Conservation (phyloP, 2,329 filamentous ascomycete genomes). For the Neonectria ditissima region DNA sequence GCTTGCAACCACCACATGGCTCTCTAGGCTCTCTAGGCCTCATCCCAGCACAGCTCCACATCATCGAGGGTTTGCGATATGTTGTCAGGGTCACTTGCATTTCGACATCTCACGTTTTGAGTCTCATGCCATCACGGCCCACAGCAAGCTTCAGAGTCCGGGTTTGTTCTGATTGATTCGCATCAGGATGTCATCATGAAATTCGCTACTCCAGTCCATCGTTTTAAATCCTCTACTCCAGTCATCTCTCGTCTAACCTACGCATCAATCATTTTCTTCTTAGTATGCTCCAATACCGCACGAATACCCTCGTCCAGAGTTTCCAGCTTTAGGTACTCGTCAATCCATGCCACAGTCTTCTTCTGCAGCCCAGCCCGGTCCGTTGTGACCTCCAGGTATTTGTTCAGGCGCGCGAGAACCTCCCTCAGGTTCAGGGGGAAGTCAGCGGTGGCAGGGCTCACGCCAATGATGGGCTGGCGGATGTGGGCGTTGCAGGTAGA, state of each 20-base stretch:
- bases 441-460: slow-evolving; percentile 71
- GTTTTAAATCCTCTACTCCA: slow-evolving; percentile 1
- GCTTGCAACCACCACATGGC: slow-evolving; percentile 39
- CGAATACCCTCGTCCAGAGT: slow-evolving; percentile 67
- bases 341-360: slow-evolving; percentile 67
- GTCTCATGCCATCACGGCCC: neutral
- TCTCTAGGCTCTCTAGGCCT: neutral
- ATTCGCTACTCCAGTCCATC: slow-evolving; percentile 8
- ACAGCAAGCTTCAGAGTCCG: neutral
- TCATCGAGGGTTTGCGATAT: neutral
- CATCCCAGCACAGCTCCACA: neutral
- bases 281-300: slow-evolving; percentile 67
- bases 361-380: slow-evolving; percentile 59
- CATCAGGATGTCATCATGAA: slow-evolving; percentile 6
- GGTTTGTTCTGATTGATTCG: slow-evolving; percentile 1
- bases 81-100: neutral
- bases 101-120: neutral
- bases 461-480: slow-evolving; percentile 75
- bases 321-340: slow-evolving; percentile 60
- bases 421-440: slow-evolving; percentile 80
- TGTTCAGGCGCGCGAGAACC: slow-evolving; percentile 72
- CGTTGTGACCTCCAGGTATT: slow-evolving; percentile 57
- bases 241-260: slow-evolving; percentile 13
- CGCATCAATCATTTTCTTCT: slow-evolving; percentile 45
- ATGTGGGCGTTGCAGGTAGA: slow-evolving; percentile 78